These are phyloP conservation scores for Salix brachista DNA, from an alignment of 345 rosid species.

Conservation along the genomic window DNA sequence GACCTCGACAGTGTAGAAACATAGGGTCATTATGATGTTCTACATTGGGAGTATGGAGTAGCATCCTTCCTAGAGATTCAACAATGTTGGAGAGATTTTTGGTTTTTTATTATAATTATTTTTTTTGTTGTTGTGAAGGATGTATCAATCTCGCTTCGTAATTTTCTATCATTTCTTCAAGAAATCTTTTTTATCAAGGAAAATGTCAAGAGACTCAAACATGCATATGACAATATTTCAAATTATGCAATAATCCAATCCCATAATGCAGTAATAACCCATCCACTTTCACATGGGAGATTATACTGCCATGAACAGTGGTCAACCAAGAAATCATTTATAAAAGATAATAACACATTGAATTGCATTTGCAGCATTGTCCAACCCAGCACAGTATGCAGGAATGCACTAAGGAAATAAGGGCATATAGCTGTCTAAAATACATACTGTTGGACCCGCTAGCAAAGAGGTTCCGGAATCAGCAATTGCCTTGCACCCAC, in stretches of 20 bases:
- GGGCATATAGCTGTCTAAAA: background rate
- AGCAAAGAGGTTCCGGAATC: constrained; percentile 36
- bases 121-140: background rate
- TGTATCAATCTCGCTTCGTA: background rate
- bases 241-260: background rate
- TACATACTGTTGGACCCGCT: constrained; percentile 28
- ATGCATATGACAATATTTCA: background rate
- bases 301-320: background rate
- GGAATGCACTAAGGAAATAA: background rate
- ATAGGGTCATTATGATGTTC: background rate
- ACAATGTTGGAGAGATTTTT: background rate
- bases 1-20: background rate
- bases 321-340: background rate
- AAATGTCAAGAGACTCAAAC: background rate
- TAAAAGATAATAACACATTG: too few species aligned
- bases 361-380: too few species aligned
- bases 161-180: background rate
- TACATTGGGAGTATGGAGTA: background rate
- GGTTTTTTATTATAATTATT: background rate
- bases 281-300: background rate
- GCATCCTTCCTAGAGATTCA: background rate
- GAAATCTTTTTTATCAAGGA: background rate
- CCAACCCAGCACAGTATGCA: background rate
- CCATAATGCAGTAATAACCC: background rate
- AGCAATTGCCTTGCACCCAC: constrained; percentile 33